Conservation (phyloP, 768 basidiomycete genomes). For the Trametes sanguinea region DNA sequence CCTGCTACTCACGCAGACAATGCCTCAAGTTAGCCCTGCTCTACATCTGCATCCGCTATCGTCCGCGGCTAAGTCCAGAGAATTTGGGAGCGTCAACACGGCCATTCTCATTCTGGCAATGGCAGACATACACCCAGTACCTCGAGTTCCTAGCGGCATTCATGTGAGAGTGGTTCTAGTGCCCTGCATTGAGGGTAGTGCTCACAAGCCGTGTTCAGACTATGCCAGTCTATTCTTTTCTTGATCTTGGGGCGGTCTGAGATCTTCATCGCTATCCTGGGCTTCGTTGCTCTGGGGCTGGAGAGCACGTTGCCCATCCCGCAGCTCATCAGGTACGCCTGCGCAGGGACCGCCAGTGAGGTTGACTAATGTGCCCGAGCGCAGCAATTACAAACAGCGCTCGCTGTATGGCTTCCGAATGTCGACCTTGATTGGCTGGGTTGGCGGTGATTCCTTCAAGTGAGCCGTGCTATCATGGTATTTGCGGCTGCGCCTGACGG, state of each 20-base stretch:
- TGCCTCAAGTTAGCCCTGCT: slow-evolving; percentile 63
- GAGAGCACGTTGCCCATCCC: slow-evolving; percentile 88
- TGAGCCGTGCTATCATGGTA: slow-evolving; percentile 33
- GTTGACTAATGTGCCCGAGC: not conserved
- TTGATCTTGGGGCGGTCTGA: slow-evolving; percentile 70
- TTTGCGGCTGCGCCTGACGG: not conserved
- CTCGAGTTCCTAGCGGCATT: slow-evolving; percentile 80
- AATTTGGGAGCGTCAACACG: slow-evolving; percentile 58
- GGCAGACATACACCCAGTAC: slow-evolving; percentile 75
- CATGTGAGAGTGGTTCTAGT: slow-evolving; percentile 50
- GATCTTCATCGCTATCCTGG: slow-evolving; percentile 61
- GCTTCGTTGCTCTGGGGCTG: slow-evolving; percentile 77
- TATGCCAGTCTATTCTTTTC: slow-evolving; percentile 72
- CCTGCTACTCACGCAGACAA: not conserved
- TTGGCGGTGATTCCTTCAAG: slow-evolving; percentile 87
- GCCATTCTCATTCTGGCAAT: slow-evolving; percentile 84
- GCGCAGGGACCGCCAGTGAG: not conserved
- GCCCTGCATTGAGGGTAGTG: not conserved
- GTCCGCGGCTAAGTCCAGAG: slow-evolving; percentile 62
- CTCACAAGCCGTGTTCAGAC: slow-evolving; percentile 33
- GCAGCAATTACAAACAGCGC: slow-evolving; percentile 75
- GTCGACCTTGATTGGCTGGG: slow-evolving; percentile 82
- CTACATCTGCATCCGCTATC: slow-evolving; percentile 80
- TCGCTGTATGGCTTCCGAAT: slow-evolving; percentile 84
- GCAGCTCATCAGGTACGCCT: slow-evolving; percentile 70